Percentiles rank a stretch among this genome's conserved stretches.
phyloP scores from a whole-genome alignment of 1,139 yeast genomes.

The Wickerhamomyces sp. region DNA sequence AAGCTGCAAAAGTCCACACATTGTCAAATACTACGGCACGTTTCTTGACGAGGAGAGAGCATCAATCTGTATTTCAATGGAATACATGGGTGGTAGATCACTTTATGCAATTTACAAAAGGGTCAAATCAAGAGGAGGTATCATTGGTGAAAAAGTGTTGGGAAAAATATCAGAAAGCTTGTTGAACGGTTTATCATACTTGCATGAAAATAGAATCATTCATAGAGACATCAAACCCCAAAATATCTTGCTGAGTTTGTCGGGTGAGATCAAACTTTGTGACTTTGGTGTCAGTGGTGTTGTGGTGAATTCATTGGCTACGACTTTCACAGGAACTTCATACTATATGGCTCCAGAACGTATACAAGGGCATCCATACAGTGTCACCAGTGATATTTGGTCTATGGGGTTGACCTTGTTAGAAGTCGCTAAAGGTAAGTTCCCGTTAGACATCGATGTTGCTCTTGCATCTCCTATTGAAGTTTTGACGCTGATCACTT shows the following conservation, averaged over 20 bases:
- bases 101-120: conserved; percentile 84
- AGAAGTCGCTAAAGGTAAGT: conserved; percentile 87
- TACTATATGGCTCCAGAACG: conserved; percentile 99
- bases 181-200: conserved; percentile 74
- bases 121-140: conserved; percentile 59
- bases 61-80: conserved; percentile 89
- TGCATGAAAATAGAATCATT: conserved; percentile 82
- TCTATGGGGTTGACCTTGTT: conserved; percentile 84
- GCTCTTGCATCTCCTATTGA: conserved; percentile 70
- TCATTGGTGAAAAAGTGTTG: conserved; percentile 87
- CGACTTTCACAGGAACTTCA: conserved; percentile 95
- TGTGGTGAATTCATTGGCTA: conserved; percentile 89
- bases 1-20: conserved; percentile 74
- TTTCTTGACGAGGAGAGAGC: conserved; percentile 72
- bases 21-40: conserved; percentile 90
- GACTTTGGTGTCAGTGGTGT: conserved; percentile 99
- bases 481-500: conserved; percentile 71
- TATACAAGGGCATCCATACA: conserved; percentile 89
- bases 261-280: conserved; percentile 85
- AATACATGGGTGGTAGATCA: conserved; percentile 90
- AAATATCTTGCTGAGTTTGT: conserved; percentile 67
- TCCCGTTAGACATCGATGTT: conserved; percentile 54
- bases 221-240: conserved; percentile 95
- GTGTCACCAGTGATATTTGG: conserved; percentile 96
- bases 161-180: conserved; percentile 89